phyloP scores from a whole-genome alignment of 2,329 filamentous ascomycete genomes.

The Aotearoamyces nothofagi region DNA sequence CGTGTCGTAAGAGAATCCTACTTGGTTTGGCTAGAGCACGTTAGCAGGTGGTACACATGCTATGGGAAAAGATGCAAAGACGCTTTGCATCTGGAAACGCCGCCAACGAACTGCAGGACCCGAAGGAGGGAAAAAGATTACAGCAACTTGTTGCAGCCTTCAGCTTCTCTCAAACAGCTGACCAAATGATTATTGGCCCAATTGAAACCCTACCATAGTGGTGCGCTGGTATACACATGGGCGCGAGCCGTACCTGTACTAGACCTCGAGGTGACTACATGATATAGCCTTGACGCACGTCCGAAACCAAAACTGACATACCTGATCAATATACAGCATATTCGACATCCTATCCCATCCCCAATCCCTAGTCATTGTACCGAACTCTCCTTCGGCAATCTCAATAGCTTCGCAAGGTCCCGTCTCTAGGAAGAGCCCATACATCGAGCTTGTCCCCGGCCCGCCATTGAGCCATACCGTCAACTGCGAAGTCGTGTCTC shows the following conservation, averaged over 20 bases:
- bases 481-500: slow-evolving; percentile 31
- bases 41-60: slow-evolving; percentile 2
- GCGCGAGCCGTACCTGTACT: no score
- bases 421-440: slow-evolving; percentile 45
- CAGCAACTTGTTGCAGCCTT: no score
- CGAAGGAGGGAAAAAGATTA: no score
- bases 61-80: no score
- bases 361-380: slow-evolving; percentile 43
- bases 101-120: slow-evolving; percentile 2
- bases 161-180: no score
- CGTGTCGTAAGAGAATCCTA: slow-evolving; percentile 53
- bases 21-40: slow-evolving; percentile 47
- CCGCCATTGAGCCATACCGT: slow-evolving; percentile 56
- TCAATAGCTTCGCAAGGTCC: slow-evolving; percentile 38
- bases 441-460: slow-evolving; percentile 48
- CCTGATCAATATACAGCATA: slow-evolving; percentile 36
- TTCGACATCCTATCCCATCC: slow-evolving; percentile 49
- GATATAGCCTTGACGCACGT: no score
- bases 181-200: no score
- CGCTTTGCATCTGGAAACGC: no score
- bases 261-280: no score
- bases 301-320: slow-evolving; percentile 15
- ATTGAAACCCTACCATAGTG: no score
- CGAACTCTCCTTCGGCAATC: slow-evolving; percentile 29
- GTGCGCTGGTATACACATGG: no score